phyloP scores from a whole-genome alignment of 1,284 basidiomycete species.

The Rhodotorula mucilaginosa region DNA sequence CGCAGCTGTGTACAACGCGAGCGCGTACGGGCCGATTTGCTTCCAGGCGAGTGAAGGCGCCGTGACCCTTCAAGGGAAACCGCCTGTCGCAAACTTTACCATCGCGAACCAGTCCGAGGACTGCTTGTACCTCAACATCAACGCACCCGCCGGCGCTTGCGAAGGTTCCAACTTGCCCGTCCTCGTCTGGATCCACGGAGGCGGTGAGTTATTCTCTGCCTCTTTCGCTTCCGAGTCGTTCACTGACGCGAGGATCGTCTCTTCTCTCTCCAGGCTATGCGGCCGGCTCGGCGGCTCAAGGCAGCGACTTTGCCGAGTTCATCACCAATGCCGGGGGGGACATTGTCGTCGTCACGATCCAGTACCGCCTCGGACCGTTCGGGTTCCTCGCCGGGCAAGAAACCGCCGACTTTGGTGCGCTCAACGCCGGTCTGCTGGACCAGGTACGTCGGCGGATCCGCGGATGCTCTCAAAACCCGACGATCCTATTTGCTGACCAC shows the following conservation, averaged over 20 bases:
- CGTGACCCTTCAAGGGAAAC: background rate
- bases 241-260: background rate
- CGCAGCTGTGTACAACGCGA: background rate
- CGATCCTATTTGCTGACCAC: background rate
- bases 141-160: background rate
- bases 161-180: conserved; percentile 1
- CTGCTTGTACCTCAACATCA: conserved; percentile 7
- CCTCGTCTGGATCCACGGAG: conserved; percentile 5
- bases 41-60: background rate
- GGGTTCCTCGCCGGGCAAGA: conserved; percentile 4
- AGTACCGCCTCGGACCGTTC: conserved; percentile 2
- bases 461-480: background rate
- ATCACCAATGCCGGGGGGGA: background rate
- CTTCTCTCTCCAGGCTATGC: background rate
- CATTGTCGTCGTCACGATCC: conserved; percentile 1
- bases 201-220: background rate
- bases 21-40: background rate
- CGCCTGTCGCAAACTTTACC: background rate
- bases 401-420: conserved; percentile 1
- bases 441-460: background rate
- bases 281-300: background rate
- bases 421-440: conserved; percentile 4
- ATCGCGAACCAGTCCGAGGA: background rate
- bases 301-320: conserved; percentile 15
- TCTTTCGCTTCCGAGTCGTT: background rate